These are phyloP conservation scores for Ascochyta clinopodiicola DNA, from an alignment of 2,329 filamentous ascomycete species.

Conservation along the genomic window DNA sequence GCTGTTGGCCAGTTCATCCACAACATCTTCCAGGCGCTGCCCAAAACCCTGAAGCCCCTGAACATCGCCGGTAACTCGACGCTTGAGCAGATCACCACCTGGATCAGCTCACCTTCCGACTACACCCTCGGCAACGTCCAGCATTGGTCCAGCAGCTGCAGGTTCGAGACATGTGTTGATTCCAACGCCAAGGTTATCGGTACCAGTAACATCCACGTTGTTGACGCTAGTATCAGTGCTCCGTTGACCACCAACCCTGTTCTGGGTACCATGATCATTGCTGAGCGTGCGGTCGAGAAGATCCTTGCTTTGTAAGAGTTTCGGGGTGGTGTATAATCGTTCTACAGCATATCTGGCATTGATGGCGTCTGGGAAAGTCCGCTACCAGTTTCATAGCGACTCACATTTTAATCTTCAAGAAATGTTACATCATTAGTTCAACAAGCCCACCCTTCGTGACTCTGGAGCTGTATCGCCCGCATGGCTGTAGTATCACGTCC, in stretches of 20 bases:
- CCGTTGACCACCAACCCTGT: constrained; percentile 63
- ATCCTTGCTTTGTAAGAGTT: constrained; percentile 46
- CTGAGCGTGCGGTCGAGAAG: constrained; percentile 59
- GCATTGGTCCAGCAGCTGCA: constrained; percentile 62
- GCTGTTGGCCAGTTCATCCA: constrained; percentile 60
- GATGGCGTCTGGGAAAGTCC: neutral
- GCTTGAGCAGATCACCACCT: constrained; percentile 56
- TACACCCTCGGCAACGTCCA: constrained; percentile 61
- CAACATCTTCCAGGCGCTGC: constrained; percentile 57
- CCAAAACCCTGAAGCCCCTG: constrained; percentile 54
- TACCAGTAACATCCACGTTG: constrained; percentile 59
- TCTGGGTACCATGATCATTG: constrained; percentile 62
- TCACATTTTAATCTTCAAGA: neutral
- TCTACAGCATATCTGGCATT: neutral
- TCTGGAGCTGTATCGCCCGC: neutral
- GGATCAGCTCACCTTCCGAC: constrained; percentile 56
- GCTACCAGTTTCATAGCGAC: neutral
- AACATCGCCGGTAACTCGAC: constrained; percentile 58
- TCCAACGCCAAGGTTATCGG: constrained; percentile 55
- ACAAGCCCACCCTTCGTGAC: neutral
- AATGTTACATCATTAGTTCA: neutral
- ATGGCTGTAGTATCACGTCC: neutral
- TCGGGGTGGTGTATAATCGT: neutral
- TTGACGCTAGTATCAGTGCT: constrained; percentile 59
- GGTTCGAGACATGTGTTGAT: constrained; percentile 60